A percentile compares a stretch with the other conserved stretches of the same genome.
These are phyloP conservation scores for Crithidia expoeki DNA, from an alignment of 208 protist species.

Conservation along the genomic window DNA sequence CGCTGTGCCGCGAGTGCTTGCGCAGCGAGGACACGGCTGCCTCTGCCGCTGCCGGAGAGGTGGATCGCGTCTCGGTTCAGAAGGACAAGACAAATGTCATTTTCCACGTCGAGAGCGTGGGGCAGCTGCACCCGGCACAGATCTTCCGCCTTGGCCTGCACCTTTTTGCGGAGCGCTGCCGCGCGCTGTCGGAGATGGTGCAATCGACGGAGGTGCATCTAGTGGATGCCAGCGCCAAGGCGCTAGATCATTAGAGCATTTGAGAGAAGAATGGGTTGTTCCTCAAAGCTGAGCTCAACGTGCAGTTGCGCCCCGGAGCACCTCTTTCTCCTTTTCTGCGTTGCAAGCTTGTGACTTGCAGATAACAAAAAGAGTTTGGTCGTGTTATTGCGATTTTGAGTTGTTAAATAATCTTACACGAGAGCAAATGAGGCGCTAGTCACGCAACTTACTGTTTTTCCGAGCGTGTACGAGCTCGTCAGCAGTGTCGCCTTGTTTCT, in stretches of 20 bases:
- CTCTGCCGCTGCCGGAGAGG: conserved; percentile 6
- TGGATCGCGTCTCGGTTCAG: conserved; percentile 63
- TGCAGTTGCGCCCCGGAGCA: too few species aligned
- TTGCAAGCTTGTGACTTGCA: background rate
- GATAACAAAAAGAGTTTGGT: too few species aligned
- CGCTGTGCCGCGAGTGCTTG: conserved; percentile 97
- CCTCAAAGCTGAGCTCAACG: background rate
- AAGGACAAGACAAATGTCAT: conserved; percentile 87
- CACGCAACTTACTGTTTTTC: too few species aligned
- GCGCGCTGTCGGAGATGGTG: conserved; percentile 68
- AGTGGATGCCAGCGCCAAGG: conserved; percentile 30
- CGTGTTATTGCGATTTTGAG: too few species aligned
- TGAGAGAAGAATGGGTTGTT: background rate
- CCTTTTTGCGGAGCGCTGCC: conserved; percentile 79
- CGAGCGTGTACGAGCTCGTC: too few species aligned
- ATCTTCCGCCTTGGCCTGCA: conserved; percentile 76
- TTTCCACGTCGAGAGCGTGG: conserved; percentile 91
- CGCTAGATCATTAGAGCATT: conserved; percentile 15
- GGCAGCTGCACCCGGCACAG: conserved; percentile 73
- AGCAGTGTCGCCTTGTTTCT: too few species aligned
- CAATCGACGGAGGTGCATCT: conserved; percentile 69
- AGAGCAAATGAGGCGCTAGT: too few species aligned
- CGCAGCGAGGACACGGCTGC: conserved; percentile 58
- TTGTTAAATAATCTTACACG: too few species aligned
- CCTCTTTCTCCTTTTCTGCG: too few species aligned